A percentile compares a stretch with the other conserved stretches of the same genome.
Evolutionary conservation across 2,329 filamentous ascomycete genomes (phyloP).

Genomic region (Xylariaceae sp.): DNA sequence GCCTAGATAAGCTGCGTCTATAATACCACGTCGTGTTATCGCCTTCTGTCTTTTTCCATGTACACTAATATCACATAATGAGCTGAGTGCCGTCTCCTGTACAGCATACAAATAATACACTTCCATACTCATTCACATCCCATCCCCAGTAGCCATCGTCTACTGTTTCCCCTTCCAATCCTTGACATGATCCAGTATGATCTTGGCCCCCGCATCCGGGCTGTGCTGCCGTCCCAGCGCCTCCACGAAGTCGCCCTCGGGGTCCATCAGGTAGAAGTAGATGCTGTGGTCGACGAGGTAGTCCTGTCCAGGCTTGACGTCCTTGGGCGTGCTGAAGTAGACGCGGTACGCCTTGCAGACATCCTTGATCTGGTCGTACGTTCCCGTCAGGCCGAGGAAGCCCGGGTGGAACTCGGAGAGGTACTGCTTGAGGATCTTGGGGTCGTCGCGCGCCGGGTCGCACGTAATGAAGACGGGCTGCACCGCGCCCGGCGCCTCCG

Average conservation of each 20-base stretch:
- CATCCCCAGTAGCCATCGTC: too few relatives aligned
- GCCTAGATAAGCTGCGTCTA: neutral
- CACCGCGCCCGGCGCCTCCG: slow-evolving; percentile 48
- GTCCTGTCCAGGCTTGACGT: slow-evolving; percentile 89
- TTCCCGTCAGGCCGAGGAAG: slow-evolving; percentile 85
- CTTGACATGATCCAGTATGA: slow-evolving; percentile 83
- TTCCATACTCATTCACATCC: neutral
- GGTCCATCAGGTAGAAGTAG: slow-evolving; percentile 99
- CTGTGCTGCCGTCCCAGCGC: slow-evolving; percentile 93
- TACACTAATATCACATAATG: slow-evolving; percentile 13
- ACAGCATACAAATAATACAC: slow-evolving; percentile 8
- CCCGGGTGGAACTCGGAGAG: slow-evolving; percentile 84
- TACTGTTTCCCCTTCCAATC: slow-evolving; percentile 35
- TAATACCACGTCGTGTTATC: neutral
- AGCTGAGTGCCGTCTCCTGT: slow-evolving; percentile 8
- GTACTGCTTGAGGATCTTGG: slow-evolving; percentile 79
- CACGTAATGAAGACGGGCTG: slow-evolving; percentile 90
- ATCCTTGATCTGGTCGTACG: slow-evolving; percentile 88
- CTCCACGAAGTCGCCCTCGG: slow-evolving; percentile 96
- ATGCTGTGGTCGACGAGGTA: slow-evolving; percentile 98
- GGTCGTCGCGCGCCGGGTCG: slow-evolving; percentile 87
- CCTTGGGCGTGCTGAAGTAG: slow-evolving; percentile 89
- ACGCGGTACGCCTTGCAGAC: slow-evolving; percentile 95
- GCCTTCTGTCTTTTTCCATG: slow-evolving; percentile 5
- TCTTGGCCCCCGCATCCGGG: slow-evolving; percentile 74